These are phyloP conservation scores for Amniculicola lignicola DNA, from an alignment of 495 filamentous ascomycete genomes.

Conservation along the genomic window DNA sequence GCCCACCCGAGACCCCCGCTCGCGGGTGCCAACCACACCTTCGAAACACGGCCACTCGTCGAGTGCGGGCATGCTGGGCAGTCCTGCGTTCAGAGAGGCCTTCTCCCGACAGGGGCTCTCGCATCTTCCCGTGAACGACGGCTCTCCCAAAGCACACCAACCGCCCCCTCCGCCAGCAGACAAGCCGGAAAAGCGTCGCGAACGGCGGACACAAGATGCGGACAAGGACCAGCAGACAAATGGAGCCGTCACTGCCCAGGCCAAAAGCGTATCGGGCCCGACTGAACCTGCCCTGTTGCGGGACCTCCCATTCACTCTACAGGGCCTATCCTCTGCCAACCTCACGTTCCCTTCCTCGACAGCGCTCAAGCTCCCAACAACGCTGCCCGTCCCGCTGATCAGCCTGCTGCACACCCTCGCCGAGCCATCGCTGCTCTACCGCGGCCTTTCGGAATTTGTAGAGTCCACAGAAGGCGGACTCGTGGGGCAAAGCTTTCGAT, in stretches of 20 bases:
- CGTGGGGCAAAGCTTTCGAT: slow-evolving; percentile 89
- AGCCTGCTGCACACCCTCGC: slow-evolving; percentile 86
- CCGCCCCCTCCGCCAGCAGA: slow-evolving; percentile 13
- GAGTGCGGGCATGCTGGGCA: slow-evolving; percentile 9
- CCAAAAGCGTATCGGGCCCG: slow-evolving; percentile 18
- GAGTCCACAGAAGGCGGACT: slow-evolving; percentile 68
- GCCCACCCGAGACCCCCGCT: neutral
- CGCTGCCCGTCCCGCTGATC: slow-evolving; percentile 77
- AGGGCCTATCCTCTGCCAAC: slow-evolving; percentile 84
- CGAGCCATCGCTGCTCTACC: slow-evolving; percentile 88
- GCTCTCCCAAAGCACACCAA: slow-evolving; percentile 18
- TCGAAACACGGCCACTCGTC: slow-evolving; percentile 15
- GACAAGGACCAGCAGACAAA: slow-evolving; percentile 52
- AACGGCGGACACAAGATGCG: slow-evolving; percentile 58
- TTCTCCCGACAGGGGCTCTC: slow-evolving; percentile 55
- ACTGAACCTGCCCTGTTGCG: slow-evolving; percentile 74
- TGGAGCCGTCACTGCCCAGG: neutral
- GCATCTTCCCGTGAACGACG: slow-evolving; percentile 42
- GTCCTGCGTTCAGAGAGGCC: slow-evolving; percentile 50
- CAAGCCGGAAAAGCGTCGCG: slow-evolving; percentile 63
- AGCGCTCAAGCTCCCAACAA: slow-evolving; percentile 68
- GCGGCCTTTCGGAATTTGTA: slow-evolving; percentile 73
- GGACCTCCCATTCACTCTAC: slow-evolving; percentile 90
- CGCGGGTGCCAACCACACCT: slow-evolving; percentile 10
- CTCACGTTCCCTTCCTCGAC: slow-evolving; percentile 67